A percentile compares a stretch with the other conserved stretches of the same genome.
These are phyloP conservation scores for Citrus unshiu DNA, from an alignment of 345 rosid genomes.

Conservation along the genomic window DNA sequence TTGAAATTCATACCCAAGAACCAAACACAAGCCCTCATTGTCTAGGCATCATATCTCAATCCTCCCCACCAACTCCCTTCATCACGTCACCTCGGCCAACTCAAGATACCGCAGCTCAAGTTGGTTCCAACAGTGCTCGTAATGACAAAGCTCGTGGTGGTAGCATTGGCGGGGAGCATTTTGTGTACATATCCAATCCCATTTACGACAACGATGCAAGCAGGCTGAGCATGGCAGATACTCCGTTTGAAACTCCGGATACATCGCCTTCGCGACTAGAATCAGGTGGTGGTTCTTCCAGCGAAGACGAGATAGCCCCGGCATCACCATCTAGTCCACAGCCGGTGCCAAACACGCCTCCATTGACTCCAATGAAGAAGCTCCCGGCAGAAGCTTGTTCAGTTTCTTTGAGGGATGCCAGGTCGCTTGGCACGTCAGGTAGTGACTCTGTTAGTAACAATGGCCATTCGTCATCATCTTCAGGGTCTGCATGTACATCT, in stretches of 20 bases:
- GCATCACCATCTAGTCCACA: background rate
- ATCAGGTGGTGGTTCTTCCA: constrained; percentile 33
- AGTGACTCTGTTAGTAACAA: constrained; percentile 56
- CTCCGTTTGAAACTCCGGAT: constrained; percentile 81
- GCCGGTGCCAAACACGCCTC: constrained; percentile 44
- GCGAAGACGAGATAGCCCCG: constrained; percentile 28
- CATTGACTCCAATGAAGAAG: constrained; percentile 80
- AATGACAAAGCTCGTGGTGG: constrained; percentile 16
- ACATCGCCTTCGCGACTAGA: constrained; percentile 76
- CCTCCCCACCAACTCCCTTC: constrained; percentile 23
- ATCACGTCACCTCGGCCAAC: constrained; percentile 23
- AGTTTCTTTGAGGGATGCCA: constrained; percentile 54
- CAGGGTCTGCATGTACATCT: constrained; percentile 69
- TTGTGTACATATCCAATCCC: constrained; percentile 87
- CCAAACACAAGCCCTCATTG: constrained; percentile 27
- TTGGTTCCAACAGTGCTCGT: background rate
- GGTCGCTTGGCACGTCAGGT: constrained; percentile 48
- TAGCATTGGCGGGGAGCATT: constrained; percentile 21
- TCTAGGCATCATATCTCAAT: constrained; percentile 30
- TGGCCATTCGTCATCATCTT: constrained; percentile 59
- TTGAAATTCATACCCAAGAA: constrained; percentile 24
- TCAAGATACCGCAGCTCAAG: constrained; percentile 25
- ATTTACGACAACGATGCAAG: constrained; percentile 51
- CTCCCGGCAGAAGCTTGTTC: constrained; percentile 77
- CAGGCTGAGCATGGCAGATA: constrained; percentile 25